These are phyloP conservation scores for Cercospora janseana DNA, from an alignment of 2,329 filamentous ascomycete species.

Conservation along the genomic window DNA sequence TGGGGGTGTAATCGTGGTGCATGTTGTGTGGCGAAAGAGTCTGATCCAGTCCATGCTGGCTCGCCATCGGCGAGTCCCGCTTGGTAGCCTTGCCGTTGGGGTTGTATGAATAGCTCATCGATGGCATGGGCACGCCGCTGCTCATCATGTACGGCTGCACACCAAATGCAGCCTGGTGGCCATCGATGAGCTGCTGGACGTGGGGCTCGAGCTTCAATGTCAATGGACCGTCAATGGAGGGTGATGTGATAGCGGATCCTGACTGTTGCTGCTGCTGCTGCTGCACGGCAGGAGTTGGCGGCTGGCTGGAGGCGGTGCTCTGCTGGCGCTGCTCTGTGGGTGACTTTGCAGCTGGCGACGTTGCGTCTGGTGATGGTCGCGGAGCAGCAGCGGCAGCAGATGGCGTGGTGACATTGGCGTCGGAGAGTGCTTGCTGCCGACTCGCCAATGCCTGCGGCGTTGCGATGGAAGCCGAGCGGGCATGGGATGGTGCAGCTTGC, in stretches of 20 bases:
- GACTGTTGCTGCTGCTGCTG: slow-evolving; percentile 11
- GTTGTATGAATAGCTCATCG: slow-evolving; percentile 27
- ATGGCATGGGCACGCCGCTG: slow-evolving; percentile 20
- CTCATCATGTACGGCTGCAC: slow-evolving; percentile 22
- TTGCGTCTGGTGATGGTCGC: slow-evolving; percentile 11
- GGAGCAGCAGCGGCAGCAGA: slow-evolving; percentile 13
- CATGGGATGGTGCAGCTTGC: slow-evolving; percentile 39
- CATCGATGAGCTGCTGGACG: slow-evolving; percentile 53
- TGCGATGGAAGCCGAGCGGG: slow-evolving; percentile 48
- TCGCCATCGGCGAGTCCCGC: slow-evolving; percentile 8
- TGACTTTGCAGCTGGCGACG: slow-evolving; percentile 11
- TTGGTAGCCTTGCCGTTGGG: slow-evolving; percentile 31
- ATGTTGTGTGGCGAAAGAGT: slow-evolving; percentile 19
- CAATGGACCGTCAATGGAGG: slow-evolving; percentile 32
- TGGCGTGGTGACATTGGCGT: slow-evolving; percentile 19
- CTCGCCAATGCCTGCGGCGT: slow-evolving; percentile 39
- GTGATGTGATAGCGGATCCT: background rate
- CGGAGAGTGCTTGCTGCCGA: slow-evolving; percentile 31
- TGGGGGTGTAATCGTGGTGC: slow-evolving; percentile 11
- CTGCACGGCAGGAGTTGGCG: slow-evolving; percentile 20
- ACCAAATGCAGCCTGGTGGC: slow-evolving; percentile 25
- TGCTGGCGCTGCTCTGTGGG: slow-evolving; percentile 19
- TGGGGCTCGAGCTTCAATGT: slow-evolving; percentile 53
- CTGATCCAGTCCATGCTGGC: slow-evolving; percentile 21
- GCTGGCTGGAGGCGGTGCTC: slow-evolving; percentile 16